A percentile compares a stretch with the other conserved stretches of the same genome.
Conservation (phyloP, 805 yeast genomes). For the Kodamaea hsintzibuensis region DNA sequence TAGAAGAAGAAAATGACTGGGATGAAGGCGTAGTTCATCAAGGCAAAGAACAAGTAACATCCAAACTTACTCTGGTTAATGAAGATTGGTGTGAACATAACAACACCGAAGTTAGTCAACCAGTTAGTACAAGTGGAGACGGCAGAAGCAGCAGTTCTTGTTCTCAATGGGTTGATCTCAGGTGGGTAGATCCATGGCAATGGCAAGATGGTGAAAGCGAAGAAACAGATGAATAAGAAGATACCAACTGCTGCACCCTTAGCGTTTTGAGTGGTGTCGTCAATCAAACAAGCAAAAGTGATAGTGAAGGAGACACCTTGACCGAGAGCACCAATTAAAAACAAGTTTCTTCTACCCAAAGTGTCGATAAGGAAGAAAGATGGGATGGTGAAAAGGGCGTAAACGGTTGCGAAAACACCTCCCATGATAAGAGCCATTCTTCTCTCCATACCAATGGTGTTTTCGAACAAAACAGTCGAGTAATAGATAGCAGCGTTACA, state of each 20-base stretch:
- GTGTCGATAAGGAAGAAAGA: slow-evolving; percentile 45
- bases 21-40: slow-evolving; percentile 36
- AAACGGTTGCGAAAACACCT: slow-evolving; percentile 63
- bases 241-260: slow-evolving; percentile 49
- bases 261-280: slow-evolving; percentile 32
- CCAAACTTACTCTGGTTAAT: slow-evolving; percentile 41
- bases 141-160: slow-evolving; percentile 47
- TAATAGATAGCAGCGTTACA: slow-evolving; percentile 72
- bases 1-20: slow-evolving; percentile 45
- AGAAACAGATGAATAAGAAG: slow-evolving; percentile 45
- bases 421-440: slow-evolving; percentile 60
- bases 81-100: slow-evolving; percentile 47
- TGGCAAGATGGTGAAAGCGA: slow-evolving; percentile 46
- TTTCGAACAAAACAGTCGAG: slow-evolving; percentile 55
- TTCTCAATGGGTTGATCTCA: slow-evolving; percentile 48
- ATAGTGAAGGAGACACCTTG: slow-evolving; percentile 43
- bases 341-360: slow-evolving; percentile 47
- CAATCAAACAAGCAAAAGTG: slow-evolving; percentile 42
- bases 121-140: slow-evolving; percentile 48
- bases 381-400: slow-evolving; percentile 52
- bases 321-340: slow-evolving; percentile 44
- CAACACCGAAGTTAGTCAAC: slow-evolving; percentile 46
- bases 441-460: slow-evolving; percentile 50
- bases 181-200: slow-evolving; percentile 51
- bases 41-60: slow-evolving; percentile 44